These are phyloP conservation scores for Suhomyces bokatorum DNA, from an alignment of 1,139 yeast species.

Conservation along the genomic window DNA sequence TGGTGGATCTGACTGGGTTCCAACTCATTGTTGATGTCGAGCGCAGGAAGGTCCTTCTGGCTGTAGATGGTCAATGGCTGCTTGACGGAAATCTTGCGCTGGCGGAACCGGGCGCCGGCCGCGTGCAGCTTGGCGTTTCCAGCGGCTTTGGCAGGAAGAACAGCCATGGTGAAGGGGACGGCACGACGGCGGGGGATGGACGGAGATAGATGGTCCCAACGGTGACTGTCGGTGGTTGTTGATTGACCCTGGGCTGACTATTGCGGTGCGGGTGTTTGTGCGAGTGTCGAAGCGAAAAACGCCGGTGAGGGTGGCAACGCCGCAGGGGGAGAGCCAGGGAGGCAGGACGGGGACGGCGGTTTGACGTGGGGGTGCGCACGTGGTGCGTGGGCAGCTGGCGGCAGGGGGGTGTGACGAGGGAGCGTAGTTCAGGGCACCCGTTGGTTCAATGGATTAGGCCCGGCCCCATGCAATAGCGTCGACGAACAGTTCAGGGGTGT, in stretches of 20 bases:
- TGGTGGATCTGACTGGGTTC: constrained; percentile 51
- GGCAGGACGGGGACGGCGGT: not conserved
- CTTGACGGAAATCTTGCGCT: constrained; percentile 86
- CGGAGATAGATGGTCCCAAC: constrained; percentile 6
- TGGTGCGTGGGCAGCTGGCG: constrained; percentile 1
- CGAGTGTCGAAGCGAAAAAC: constrained; percentile 7
- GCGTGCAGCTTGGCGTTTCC: constrained; percentile 38
- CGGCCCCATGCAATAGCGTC: constrained; percentile 12
- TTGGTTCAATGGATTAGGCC: constrained; percentile 11
- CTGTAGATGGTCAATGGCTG: constrained; percentile 80
- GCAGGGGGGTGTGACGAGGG: constrained; percentile 5
- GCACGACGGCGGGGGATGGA: constrained; percentile 5
- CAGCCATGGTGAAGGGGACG: constrained; percentile 16
- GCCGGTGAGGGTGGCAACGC: not conserved
- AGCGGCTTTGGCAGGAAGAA: constrained; percentile 23
- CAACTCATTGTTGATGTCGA: constrained; percentile 52
- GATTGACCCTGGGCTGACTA: constrained; percentile 7
- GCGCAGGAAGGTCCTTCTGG: constrained; percentile 77
- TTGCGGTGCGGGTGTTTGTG: constrained; percentile 16
- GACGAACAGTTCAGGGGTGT: constrained; percentile 11
- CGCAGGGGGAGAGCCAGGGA: not conserved
- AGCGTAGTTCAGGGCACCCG: constrained; percentile 8
- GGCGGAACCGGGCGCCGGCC: constrained; percentile 76
- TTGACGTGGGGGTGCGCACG: constrained; percentile 4
- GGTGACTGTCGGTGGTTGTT: not conserved